Percentiles rank a stretch among this genome's conserved stretches.
phyloP scores from a whole-genome alignment of 495 filamentous ascomycete genomes.

The Bacidia gigantensis region DNA sequence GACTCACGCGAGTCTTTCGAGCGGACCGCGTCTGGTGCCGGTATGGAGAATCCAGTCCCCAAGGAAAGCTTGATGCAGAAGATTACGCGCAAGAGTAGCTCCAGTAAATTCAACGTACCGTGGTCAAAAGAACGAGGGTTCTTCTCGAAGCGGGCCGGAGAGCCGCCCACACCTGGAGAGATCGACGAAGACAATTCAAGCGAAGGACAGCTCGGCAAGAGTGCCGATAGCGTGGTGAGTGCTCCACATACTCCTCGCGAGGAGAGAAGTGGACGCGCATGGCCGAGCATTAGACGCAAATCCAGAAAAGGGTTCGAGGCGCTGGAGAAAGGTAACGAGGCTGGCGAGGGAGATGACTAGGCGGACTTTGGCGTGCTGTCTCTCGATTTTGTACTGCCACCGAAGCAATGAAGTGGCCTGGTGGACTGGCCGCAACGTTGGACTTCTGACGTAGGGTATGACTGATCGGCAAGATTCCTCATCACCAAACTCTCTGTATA shows the following conservation, averaged over 20 bases:
- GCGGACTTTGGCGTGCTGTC: too few relatives aligned
- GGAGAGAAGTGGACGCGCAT: constrained; percentile 30
- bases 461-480: too few relatives aligned
- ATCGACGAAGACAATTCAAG: constrained; percentile 33
- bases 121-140: constrained; percentile 52
- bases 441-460: too few relatives aligned
- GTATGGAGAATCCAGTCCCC: constrained; percentile 42
- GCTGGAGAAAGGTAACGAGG: constrained; percentile 34
- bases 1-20: constrained; percentile 70
- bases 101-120: constrained; percentile 62
- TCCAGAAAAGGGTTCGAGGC: constrained; percentile 31
- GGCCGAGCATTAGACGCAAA: constrained; percentile 39
- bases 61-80: constrained; percentile 56
- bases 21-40: constrained; percentile 48
- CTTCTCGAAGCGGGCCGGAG: constrained; percentile 46
- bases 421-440: too few relatives aligned
- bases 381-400: too few relatives aligned
- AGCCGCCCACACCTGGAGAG: constrained; percentile 33
- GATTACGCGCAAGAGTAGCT: constrained; percentile 66
- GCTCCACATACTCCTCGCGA: constrained; percentile 30
- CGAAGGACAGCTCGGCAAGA: constrained; percentile 33
- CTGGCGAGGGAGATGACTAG: constrained; percentile 33
- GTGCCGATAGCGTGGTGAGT: constrained; percentile 34
- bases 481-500: too few relatives aligned
- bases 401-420: too few relatives aligned